Conservation (phyloP, 1,284 basidiomycete species). For the Lentinus polychrous region DNA sequence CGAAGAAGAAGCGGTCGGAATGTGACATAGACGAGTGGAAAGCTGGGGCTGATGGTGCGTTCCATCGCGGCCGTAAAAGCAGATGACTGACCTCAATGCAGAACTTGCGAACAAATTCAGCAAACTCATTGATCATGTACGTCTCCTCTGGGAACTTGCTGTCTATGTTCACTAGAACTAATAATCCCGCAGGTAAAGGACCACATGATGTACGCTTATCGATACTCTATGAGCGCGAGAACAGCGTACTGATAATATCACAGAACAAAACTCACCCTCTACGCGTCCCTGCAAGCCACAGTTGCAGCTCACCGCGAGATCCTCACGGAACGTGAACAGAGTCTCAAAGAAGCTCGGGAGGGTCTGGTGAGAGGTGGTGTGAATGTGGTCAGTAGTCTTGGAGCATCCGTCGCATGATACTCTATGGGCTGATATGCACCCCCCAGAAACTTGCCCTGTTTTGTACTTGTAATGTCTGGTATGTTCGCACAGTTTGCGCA, state of each 20-base stretch:
- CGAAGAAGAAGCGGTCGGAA: constrained; percentile 24
- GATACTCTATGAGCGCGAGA: neutral
- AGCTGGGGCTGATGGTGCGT: constrained; percentile 23
- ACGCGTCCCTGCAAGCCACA: constrained; percentile 16
- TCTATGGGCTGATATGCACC: too few species aligned
- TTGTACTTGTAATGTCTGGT: too few species aligned
- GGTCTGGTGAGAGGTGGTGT: constrained; percentile 20
- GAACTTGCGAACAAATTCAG: constrained; percentile 19
- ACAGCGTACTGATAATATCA: neutral
- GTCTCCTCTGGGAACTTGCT: constrained; percentile 6
- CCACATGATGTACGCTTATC: constrained; percentile 20
- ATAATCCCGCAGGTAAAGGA: constrained; percentile 21
- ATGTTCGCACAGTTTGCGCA: too few species aligned
- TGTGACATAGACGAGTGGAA: constrained; percentile 27
- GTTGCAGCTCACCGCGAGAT: constrained; percentile 17
- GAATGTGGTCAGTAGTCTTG: constrained; percentile 17
- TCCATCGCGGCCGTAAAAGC: neutral
- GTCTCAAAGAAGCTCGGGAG: constrained; percentile 17
- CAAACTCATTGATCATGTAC: constrained; percentile 22
- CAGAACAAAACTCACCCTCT: constrained; percentile 21
- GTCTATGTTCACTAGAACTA: neutral
- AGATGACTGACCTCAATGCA: constrained; percentile 5
- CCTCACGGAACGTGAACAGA: constrained; percentile 17
- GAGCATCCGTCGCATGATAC: too few species aligned
- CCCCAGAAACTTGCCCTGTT: too few species aligned